Conservation (phyloP, 129 eudicot genomes). For the Escallonia rubra region DNA sequence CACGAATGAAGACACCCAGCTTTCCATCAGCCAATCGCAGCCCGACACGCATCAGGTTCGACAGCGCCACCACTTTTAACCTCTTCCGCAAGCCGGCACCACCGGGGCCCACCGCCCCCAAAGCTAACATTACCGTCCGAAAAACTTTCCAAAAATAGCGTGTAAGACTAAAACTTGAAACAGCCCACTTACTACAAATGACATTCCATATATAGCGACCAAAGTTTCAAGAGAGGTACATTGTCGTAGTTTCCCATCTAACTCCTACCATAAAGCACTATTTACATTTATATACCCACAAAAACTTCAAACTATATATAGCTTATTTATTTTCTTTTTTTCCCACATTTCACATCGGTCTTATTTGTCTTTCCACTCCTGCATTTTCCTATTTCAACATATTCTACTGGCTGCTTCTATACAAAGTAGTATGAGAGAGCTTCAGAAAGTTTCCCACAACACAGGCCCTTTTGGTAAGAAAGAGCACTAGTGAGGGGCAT, state of each 20-base stretch:
- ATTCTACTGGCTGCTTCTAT: slow-evolving; percentile 41
- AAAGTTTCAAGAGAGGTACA: neutral
- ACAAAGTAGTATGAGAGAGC: slow-evolving; percentile 11
- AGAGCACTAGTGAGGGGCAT: slow-evolving; percentile 33
- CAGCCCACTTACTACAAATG: neutral
- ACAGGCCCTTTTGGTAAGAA: slow-evolving; percentile 33
- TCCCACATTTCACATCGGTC: slow-evolving; percentile 3
- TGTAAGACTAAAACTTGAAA: neutral
- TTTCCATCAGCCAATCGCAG: slow-evolving; percentile 28
- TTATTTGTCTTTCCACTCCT: slow-evolving; percentile 16
- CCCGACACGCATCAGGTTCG: slow-evolving; percentile 22
- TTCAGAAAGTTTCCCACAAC: slow-evolving; percentile 10
- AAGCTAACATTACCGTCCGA: slow-evolving; percentile 17
- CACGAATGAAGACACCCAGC: slow-evolving; percentile 16
- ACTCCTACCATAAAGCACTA: slow-evolving; percentile 21
- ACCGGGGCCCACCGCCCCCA: slow-evolving; percentile 12
- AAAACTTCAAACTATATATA: slow-evolving; percentile 18
- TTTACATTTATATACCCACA: slow-evolving; percentile 32
- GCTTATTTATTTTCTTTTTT: neutral
- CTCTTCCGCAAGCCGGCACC: slow-evolving; percentile 16
- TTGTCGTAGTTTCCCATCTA: slow-evolving; percentile 17
- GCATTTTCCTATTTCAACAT: slow-evolving; percentile 29
- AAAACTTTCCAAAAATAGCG: neutral
- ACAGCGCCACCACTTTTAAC: slow-evolving; percentile 23
- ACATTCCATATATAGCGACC: slow-evolving; percentile 5